Conservation (phyloP, 139 green algal species). For the Volvox reticuliferus region DNA sequence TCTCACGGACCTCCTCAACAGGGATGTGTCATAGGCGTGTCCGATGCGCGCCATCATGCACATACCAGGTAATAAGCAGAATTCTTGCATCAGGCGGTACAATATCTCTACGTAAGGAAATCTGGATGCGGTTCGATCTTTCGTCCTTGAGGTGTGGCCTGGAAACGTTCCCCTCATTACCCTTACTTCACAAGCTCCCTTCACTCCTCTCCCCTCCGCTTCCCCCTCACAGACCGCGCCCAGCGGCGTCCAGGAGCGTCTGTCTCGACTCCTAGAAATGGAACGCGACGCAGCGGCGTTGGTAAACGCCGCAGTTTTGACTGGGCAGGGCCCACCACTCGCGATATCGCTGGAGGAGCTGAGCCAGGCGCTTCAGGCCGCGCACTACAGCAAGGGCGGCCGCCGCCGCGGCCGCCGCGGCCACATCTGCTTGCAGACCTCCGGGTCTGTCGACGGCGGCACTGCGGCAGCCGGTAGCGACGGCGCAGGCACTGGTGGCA, state of each 20-base stretch:
- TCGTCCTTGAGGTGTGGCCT: no score
- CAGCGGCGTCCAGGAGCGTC: constrained; percentile 22
- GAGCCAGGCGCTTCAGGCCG: not conserved
- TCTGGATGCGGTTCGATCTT: no score
- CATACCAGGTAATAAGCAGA: no score
- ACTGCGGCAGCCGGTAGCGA: no score
- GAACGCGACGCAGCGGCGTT: constrained; percentile 17
- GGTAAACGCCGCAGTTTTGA: not conserved
- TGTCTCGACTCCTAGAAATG: not conserved
- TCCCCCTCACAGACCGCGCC: constrained; percentile 3
- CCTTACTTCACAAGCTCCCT: no score
- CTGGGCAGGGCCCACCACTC: not conserved
- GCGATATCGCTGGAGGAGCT: not conserved
- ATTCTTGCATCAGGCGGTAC: no score
- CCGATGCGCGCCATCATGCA: no score
- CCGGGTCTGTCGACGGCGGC: not conserved
- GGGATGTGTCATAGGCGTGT: no score
- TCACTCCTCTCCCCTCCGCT: not conserved
- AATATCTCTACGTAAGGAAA: no score
- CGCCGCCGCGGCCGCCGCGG: not conserved
- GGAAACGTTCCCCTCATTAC: no score
- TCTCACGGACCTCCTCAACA: no score
- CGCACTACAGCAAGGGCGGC: no score
- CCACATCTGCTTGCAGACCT: not conserved
- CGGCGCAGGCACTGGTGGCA: not conserved